Percentiles rank a stretch among this genome's conserved stretches.
phyloP scores from a whole-genome alignment of 1,284 basidiomycete genomes.

The Sanghuangporus sanghuang region DNA sequence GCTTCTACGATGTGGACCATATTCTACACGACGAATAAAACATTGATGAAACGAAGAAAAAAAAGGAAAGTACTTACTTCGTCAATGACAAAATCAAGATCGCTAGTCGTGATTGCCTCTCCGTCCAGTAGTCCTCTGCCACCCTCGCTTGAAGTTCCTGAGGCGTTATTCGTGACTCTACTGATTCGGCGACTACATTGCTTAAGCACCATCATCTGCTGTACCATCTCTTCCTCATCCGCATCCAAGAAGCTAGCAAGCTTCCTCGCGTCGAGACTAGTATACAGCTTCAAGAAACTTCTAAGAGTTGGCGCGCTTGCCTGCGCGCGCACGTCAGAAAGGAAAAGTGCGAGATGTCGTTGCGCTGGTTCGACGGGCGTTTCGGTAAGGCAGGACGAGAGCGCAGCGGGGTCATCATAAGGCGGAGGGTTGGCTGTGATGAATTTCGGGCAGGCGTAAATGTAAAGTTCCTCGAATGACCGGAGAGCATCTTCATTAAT shows the following conservation, averaged over 20 bases:
- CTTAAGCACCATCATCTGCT: slow-evolving; percentile 98
- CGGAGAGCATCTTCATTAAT: slow-evolving; percentile 67
- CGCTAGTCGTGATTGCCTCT: slow-evolving; percentile 84
- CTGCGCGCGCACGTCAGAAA: slow-evolving; percentile 74
- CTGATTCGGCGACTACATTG: slow-evolving; percentile 75
- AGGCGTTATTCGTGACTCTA: slow-evolving; percentile 37
- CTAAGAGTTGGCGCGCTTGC: slow-evolving; percentile 80
- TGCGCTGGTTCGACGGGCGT: slow-evolving; percentile 68
- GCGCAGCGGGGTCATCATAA: slow-evolving; percentile 76
- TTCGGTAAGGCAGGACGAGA: slow-evolving; percentile 50
- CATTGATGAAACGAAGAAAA: neutral
- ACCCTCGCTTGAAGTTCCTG: slow-evolving; percentile 30
- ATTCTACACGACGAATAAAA: slow-evolving; percentile 44
- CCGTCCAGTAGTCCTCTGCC: slow-evolving; percentile 72
- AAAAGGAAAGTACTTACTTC: slow-evolving; percentile 46
- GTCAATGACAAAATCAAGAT: slow-evolving; percentile 93
- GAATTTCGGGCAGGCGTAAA: slow-evolving; percentile 95
- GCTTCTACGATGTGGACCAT: slow-evolving; percentile 96
- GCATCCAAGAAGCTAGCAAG: slow-evolving; percentile 86
- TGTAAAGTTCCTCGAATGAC: slow-evolving; percentile 92
- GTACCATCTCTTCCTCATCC: slow-evolving; percentile 91
- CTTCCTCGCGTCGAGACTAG: slow-evolving; percentile 88
- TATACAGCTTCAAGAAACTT: slow-evolving; percentile 94
- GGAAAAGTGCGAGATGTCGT: slow-evolving; percentile 81
- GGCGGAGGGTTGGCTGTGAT: slow-evolving; percentile 92